phyloP scores from a whole-genome alignment of 2,329 filamentous ascomycete species.

The Aspergillus felis region DNA sequence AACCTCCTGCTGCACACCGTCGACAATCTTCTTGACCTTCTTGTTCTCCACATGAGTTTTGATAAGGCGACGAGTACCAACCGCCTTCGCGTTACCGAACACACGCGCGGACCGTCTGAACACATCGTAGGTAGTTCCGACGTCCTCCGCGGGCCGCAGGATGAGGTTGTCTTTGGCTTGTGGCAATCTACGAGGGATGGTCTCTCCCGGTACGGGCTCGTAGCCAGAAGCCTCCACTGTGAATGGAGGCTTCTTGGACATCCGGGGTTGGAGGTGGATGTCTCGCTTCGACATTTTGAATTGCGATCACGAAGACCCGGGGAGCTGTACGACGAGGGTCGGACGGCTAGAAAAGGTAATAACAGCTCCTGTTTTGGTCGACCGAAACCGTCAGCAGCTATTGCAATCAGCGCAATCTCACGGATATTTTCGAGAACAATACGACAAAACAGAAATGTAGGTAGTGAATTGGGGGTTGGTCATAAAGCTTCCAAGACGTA shows the following conservation, averaged over 20 bases:
- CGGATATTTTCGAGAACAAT: background rate
- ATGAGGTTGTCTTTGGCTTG: constrained; percentile 67
- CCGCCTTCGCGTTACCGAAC: constrained; percentile 60
- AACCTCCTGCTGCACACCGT: constrained; percentile 72
- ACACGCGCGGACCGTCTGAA: constrained; percentile 63
- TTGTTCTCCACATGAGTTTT: constrained; percentile 78
- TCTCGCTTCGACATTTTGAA: constrained; percentile 32
- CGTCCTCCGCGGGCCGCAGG: constrained; percentile 61
- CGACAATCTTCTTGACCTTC: constrained; percentile 83
- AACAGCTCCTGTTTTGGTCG: background rate
- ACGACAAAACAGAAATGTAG: background rate
- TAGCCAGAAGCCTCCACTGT: constrained; percentile 68
- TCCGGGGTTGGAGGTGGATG: constrained; percentile 41
- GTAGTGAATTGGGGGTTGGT: background rate
- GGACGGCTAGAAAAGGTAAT: background rate
- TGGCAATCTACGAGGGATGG: constrained; percentile 73
- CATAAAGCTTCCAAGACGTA: constrained; percentile 3
- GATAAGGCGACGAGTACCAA: constrained; percentile 70
- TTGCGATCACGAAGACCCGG: background rate
- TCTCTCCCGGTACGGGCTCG: constrained; percentile 72
- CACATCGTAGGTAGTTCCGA: constrained; percentile 76
- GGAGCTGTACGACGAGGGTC: background rate
- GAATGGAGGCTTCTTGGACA: constrained; percentile 68
- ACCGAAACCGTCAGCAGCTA: background rate
- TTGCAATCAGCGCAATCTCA: background rate